Evolutionary conservation across 495 filamentous ascomycete species (phyloP).

Genomic region (Rusavskia elegans): DNA sequence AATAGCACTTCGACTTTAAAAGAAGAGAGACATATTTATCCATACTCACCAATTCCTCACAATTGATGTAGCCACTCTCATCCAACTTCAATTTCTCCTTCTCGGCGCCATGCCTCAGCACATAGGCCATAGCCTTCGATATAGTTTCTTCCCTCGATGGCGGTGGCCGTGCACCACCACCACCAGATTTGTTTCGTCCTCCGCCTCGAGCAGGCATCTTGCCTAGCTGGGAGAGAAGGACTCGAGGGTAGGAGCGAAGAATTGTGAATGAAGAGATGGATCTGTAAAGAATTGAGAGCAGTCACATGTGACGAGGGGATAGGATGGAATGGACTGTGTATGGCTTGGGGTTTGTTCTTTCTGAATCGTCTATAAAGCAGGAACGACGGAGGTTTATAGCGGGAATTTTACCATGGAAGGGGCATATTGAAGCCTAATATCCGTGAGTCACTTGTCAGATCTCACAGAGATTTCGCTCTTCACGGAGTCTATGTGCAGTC

Average conservation of each 20-base stretch:
- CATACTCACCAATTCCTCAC: conserved; percentile 51
- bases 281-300: too few species aligned
- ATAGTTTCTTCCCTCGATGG: conserved; percentile 42
- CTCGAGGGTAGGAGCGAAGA: background rate
- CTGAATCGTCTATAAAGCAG: too few species aligned
- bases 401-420: too few species aligned
- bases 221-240: background rate
- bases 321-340: too few species aligned
- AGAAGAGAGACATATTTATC: background rate
- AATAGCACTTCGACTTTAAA: too few species aligned
- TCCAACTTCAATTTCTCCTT: conserved; percentile 64
- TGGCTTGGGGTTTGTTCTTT: too few species aligned
- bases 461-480: too few species aligned
- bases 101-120: conserved; percentile 72
- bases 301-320: too few species aligned
- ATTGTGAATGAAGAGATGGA: background rate
- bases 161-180: background rate
- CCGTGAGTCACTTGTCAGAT: too few species aligned
- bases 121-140: conserved; percentile 63
- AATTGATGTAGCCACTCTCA: conserved; percentile 60
- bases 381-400: too few species aligned
- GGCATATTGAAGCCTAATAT: too few species aligned
- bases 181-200: background rate
- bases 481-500: too few species aligned
- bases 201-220: background rate